Conservation (phyloP, 345 rosid genomes). For the Tarenaya hassleriana region DNA sequence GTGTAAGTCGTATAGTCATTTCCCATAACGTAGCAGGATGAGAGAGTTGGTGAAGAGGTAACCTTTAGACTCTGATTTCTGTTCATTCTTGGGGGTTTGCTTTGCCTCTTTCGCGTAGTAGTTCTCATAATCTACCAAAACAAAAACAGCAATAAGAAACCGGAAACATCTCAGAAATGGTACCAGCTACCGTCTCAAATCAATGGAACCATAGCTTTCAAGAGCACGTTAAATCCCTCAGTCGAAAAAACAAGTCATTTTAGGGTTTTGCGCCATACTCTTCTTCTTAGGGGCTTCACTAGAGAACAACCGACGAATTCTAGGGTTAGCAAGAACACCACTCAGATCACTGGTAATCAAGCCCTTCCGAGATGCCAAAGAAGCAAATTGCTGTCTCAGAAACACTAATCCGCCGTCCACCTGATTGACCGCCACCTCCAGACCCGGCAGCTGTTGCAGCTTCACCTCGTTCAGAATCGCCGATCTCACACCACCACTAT, state of each 20-base stretch:
- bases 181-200: background rate
- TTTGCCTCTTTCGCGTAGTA: constrained; percentile 78
- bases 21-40: background rate
- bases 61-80: constrained; percentile 86
- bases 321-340: constrained; percentile 60
- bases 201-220: no score
- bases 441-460: constrained; percentile 13
- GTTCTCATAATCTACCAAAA: constrained; percentile 72
- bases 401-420: constrained; percentile 40
- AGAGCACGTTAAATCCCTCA: background rate
- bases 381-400: constrained; percentile 50
- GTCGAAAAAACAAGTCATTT: background rate
- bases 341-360: constrained; percentile 35
- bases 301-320: constrained; percentile 54
- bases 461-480: constrained; percentile 21
- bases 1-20: background rate
- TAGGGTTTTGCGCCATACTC: constrained; percentile 17
- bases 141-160: constrained; percentile 3
- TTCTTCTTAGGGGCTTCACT: constrained; percentile 61
- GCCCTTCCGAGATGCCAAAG: constrained; percentile 37
- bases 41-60: background rate
- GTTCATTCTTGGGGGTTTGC: constrained; percentile 67
- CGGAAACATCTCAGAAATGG: background rate
- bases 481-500: constrained; percentile 31
- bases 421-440: constrained; percentile 23